Base-by-base conservation (phyloP, 2,329 filamentous ascomycete species). In the Aspergillus glaucus region DNA sequence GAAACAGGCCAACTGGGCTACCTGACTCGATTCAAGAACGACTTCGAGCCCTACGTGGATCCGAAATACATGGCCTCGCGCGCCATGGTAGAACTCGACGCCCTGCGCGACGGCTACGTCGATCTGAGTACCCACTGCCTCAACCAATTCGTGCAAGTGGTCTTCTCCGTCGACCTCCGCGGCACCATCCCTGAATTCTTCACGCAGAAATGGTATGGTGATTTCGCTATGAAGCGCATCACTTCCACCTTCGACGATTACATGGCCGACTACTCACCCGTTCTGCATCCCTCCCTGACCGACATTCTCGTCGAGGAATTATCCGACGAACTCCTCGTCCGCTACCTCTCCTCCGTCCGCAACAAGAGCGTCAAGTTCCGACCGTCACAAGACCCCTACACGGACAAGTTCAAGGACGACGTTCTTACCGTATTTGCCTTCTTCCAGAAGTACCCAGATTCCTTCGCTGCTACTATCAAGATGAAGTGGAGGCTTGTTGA, bases 221-320 rank as follows among this genome's bases (percentile, higher is more conserved):
- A 84, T 61, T 89, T 86, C 37, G 85, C 87, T 48, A 92, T 98
- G 82, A 90, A 90, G 62, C 88, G 92, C 60, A 95, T 98, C 75
- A 86, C 90, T 43, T 88, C 86, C 22, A 98, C 93, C 0, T 92
- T 98, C 64, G 88, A 95, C 58, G 93, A 97, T 71, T 98, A 98
- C 72, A 80, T 97, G 59, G 74, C 79, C 62, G 92, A 98, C 71
- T 96, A 96, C 75, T 80, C 83, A 51, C 77, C 82, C 46, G 86
- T 94, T 17, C 79, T 96, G 26, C 89, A 96, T 71, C 86, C 88
- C 57, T 90, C 87, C 3, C 80, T 97, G 6, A 82, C 87, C 49
- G 92, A 96, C 65, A 90, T 97, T 60, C 85, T 98, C 56, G 84
- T 94, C 62, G 91, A 96, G 70, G 92, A 95, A 67, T 83, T 98